Evolutionary conservation across 108 stramenopile species (phyloP).

Genomic region (Discostella pseudostelligera): DNA sequence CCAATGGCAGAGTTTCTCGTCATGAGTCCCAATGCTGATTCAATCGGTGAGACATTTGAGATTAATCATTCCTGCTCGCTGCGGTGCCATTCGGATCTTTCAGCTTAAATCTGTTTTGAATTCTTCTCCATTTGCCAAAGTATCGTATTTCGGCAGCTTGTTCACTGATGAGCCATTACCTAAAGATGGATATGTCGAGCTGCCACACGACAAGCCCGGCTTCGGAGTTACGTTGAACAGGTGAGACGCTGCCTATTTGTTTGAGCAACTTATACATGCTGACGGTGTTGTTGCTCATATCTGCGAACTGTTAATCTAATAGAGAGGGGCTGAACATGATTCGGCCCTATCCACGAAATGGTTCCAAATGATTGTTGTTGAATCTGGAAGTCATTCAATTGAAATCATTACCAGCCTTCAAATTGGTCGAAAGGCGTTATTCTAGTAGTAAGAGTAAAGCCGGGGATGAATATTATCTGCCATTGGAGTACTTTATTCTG

Average conservation of each 20-base stretch:
- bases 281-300: conserved; percentile 1
- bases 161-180: conserved; percentile 70
- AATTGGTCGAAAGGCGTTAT: too few species aligned
- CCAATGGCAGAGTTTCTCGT: conserved; percentile 70
- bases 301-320: background rate
- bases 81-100: background rate
- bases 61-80: background rate
- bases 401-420: too few species aligned
- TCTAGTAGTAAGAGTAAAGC: too few species aligned
- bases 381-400: too few species aligned
- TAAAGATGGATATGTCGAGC: conserved; percentile 56
- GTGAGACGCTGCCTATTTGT: conserved; percentile 7
- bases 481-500: background rate
- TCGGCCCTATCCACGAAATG: conserved; percentile 34
- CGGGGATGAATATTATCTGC: too few species aligned
- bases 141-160: conserved; percentile 56
- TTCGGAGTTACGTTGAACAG: conserved; percentile 70
- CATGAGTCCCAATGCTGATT: conserved; percentile 62
- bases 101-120: background rate
- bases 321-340: conserved; percentile 46
- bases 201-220: conserved; percentile 55
- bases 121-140: conserved; percentile 3
- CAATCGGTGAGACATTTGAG: conserved; percentile 34
- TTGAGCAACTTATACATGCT: background rate
- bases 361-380: background rate